Conservation (phyloP, 2,329 filamentous ascomycete genomes). For the Aspergillus caelatus region DNA sequence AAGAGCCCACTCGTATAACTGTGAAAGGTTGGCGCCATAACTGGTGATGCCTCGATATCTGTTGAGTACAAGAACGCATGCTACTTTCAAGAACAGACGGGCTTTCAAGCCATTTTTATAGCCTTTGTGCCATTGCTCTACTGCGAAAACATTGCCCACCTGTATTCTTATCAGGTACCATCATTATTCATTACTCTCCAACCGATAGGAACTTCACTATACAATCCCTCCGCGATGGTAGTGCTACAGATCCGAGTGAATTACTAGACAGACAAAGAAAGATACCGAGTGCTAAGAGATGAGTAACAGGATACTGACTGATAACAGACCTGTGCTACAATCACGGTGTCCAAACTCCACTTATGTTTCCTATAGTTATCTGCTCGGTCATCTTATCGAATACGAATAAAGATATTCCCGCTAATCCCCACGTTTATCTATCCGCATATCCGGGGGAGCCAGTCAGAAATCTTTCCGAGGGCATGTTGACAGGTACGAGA, state of each 20-base stretch:
- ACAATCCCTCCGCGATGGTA: neutral
- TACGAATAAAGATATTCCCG: neutral
- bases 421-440: neutral
- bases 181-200: neutral
- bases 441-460: neutral
- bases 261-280: too few relatives aligned
- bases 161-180: neutral
- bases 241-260: neutral
- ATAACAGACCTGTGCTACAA: neutral
- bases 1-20: neutral
- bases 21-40: neutral
- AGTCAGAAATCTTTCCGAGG: neutral
- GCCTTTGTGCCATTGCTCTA: neutral
- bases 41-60: neutral
- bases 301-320: neutral
- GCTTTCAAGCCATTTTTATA: neutral
- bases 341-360: neutral
- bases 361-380: neutral
- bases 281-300: neutral
- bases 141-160: neutral
- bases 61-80: too few relatives aligned
- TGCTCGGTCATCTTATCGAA: neutral
- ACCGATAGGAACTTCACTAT: neutral
- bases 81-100: too few relatives aligned
- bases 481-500: neutral